Evolutionary conservation across 352 stramenopile species (phyloP), one percentile per base, ranked within the genome.

Genomic region (Pythium aphanidermatum): DNA sequence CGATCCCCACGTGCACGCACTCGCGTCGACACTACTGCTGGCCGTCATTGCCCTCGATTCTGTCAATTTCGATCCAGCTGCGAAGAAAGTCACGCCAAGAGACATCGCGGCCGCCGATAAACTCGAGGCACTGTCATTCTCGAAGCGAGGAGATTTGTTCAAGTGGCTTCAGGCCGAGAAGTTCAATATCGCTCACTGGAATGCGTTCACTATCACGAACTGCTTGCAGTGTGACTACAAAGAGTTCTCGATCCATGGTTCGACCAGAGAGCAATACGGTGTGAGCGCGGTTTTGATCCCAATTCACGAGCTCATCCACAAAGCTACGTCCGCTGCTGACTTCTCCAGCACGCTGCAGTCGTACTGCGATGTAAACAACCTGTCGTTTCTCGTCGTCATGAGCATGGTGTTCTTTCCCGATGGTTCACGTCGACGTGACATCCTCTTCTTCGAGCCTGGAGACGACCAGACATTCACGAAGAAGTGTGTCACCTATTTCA

Each of bases 221-320:
- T 89, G 77, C 55, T 60, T 92, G 37, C 51, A 69, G 36, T 83
- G 75, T 58, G 80, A 92, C 59, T 86, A 86, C 65, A 92, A 92
- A 40, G 73, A 90, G 55, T 90, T 90, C 23, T 38, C 56, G 16
- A 66, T 65, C 33, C 33, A 51, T 1, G 41, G 23, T n/a, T n/a
- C 19, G 36, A 38, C 28, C 20, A 20, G 4, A 24, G 1, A 36
- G 17, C 63, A 68, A 24, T 73, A 80, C 29, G 77, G 76, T 4
- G 78, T 86, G 17, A 86, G 73, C 35, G 53, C 73, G 1, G 61
- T 92, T 25, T 54, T 89, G 14, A 71, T 92, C 30, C 59, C 74
- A 29, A 42, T 92, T 21, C 48, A 59, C 3, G 21, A 48, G 5
- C 83, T 92, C 38, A 60, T 76, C 5, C 38, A 30, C 25, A 89